Evolutionary conservation across 1,284 basidiomycete genomes (phyloP).

Genomic region (Leccinum cinnamomeum): DNA sequence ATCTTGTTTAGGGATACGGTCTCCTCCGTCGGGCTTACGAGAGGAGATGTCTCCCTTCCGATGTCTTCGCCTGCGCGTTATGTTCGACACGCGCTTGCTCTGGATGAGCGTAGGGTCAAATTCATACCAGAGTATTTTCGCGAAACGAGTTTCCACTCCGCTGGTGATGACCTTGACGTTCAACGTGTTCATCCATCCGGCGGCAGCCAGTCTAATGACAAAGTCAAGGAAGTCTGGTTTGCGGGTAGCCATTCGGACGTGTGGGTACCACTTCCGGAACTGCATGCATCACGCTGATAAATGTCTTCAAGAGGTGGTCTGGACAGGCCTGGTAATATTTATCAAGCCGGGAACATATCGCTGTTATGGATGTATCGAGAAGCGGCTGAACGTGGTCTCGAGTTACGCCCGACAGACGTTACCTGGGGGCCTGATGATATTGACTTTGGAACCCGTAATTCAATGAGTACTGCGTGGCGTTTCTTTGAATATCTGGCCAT

Average conservation of each 20-base stretch:
- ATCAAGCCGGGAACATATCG: background rate
- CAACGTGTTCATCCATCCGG: background rate
- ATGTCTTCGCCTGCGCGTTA: conserved; percentile 21
- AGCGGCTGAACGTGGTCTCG: conserved; percentile 8
- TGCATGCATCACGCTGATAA: no score
- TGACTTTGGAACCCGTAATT: no score
- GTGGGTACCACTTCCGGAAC: background rate
- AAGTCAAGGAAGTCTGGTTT: conserved; percentile 26
- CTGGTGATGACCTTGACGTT: background rate
- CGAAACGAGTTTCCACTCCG: no score
- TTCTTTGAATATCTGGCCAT: conserved; percentile 20
- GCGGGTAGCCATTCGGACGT: conserved; percentile 26
- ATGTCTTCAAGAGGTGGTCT: conserved; percentile 22
- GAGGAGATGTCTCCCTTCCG: conserved; percentile 18
- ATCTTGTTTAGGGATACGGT: conserved; percentile 39
- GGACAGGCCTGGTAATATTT: background rate
- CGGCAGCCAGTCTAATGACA: no score
- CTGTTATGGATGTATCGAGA: conserved; percentile 20
- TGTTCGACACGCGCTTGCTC: background rate
- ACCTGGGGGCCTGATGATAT: no score
- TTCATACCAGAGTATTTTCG: background rate
- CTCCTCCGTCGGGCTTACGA: background rate
- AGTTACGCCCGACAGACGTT: no score
- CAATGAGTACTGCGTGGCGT: conserved; percentile 8
- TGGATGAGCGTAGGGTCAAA: background rate